Base-by-base conservation (phyloP, 164 flowering plant genomes). In the Vitis labrusca region DNA sequence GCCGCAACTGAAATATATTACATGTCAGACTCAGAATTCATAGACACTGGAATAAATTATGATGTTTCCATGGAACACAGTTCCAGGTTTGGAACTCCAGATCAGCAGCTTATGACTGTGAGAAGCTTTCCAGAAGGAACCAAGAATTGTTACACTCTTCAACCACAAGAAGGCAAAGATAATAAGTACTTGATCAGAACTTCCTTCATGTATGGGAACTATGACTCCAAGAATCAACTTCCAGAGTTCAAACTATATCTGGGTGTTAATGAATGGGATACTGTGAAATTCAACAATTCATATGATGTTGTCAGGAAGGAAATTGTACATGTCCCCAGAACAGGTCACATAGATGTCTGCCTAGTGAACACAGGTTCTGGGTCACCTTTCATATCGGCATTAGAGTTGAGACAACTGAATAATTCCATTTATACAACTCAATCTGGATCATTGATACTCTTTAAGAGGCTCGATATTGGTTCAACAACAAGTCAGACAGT, bases 131-230 rank as follows among this genome's bases (percentile, higher is more conserved):
- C 89, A 17, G 44, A 77, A 9, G 84, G 83, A 6, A 50, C 0
- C 14, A 69, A 72, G 29, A 82, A 84, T 60, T 84, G 90, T 65
- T 86, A 86, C 80, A 81, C 53, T 1, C 19, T 86, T 8, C 64
- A 1, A 9, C 64, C 72, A 8, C 44, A 29, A 1, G 8, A 23
- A 32, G 8, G 44, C 44, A 3, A 3, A 12, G 71, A 76, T 0
- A 57, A 17, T 6, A 76, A 65, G 17, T 84, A 76, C 61, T 59
- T 87, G 67, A 71, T 87, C n/a, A 76, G 91, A 65, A 84, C 88
- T 6, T 62, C 50, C 0, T 85, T 87, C 65, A 57, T 79, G 83
- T 84, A 87, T 67, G 91, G 88, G 48, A 80, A 88, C 64, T 84
- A 84, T 32, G 89, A 85, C 49, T 64, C 47, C 1, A 47, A 11